phyloP scores from a whole-genome alignment of 148 eudicot genomes.

The Arbutus unedo region DNA sequence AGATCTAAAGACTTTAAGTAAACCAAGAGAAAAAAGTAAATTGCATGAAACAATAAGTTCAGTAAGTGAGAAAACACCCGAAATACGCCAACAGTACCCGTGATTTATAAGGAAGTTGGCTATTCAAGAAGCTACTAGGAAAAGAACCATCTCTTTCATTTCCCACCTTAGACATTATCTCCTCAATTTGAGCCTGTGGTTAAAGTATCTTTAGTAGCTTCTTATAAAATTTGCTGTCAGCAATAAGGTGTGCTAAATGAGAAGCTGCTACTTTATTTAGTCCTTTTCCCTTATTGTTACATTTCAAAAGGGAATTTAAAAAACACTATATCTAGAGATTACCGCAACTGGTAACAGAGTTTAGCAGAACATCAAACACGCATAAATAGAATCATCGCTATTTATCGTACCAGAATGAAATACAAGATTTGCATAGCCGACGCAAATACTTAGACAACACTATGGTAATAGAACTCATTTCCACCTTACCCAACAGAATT shows the following conservation, averaged over 20 bases:
- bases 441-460: not conserved
- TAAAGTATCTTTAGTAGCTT: constrained; percentile 6
- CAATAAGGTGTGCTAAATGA: not conserved
- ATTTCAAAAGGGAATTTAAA: not conserved
- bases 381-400: not conserved
- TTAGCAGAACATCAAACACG: not conserved
- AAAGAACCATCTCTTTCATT: constrained; percentile 35
- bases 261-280: not conserved
- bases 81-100: constrained; percentile 23
- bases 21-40: not conserved
- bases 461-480: not conserved
- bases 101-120: constrained; percentile 35
- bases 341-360: not conserved
- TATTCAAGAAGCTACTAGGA: constrained; percentile 21
- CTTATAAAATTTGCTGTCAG: not conserved
- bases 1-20: not conserved
- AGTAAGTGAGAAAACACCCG: constrained; percentile 1
- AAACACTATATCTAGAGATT: not conserved
- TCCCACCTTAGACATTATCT: constrained; percentile 42
- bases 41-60: not conserved
- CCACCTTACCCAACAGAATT: not conserved
- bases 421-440: not conserved
- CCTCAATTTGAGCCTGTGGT: constrained; percentile 50
- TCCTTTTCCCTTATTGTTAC: not conserved
- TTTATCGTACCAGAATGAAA: not conserved